A percentile compares a stretch with the other conserved stretches of the same genome.
Evolutionary conservation across 257 asterid genomes (phyloP).

Genomic region (Solanum virginianum): DNA sequence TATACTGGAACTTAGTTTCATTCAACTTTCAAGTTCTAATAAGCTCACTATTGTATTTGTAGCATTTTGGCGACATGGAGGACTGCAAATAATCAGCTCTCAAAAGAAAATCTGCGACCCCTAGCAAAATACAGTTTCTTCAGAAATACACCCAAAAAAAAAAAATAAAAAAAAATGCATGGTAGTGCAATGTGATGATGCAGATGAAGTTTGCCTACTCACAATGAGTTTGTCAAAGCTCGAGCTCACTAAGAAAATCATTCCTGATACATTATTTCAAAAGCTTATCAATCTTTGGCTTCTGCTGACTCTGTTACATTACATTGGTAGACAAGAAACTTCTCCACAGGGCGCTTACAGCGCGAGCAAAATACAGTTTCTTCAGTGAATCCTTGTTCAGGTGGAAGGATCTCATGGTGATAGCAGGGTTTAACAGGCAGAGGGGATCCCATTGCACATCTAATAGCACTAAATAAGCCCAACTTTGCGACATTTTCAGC

Average conservation of each 20-base stretch:
- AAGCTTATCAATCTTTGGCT: not conserved
- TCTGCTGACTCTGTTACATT: constrained; percentile 12
- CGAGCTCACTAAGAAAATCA: not conserved
- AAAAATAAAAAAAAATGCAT: not conserved
- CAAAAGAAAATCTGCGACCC: no score
- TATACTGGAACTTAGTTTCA: not conserved
- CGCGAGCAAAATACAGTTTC: constrained; percentile 26
- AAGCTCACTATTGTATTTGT: no score
- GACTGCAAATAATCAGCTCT: no score
- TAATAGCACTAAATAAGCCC: constrained; percentile 38
- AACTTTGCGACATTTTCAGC: constrained; percentile 13
- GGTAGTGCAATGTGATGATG: not conserved
- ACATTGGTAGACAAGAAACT: constrained; percentile 49
- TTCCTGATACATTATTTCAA: not conserved
- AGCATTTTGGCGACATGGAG: no score
- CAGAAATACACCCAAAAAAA: not conserved
- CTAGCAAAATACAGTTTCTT: not conserved
- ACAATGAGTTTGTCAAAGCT: not conserved
- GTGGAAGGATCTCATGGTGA: constrained; percentile 24
- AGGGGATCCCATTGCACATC: constrained; percentile 11
- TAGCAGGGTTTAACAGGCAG: constrained; percentile 15
- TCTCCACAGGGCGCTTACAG: constrained; percentile 41
- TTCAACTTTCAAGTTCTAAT: not conserved
- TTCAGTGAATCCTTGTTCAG: constrained; percentile 39
- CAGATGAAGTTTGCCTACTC: not conserved